phyloP scores from a whole-genome alignment of 208 protist species.

The Trypanosoma caninum region DNA sequence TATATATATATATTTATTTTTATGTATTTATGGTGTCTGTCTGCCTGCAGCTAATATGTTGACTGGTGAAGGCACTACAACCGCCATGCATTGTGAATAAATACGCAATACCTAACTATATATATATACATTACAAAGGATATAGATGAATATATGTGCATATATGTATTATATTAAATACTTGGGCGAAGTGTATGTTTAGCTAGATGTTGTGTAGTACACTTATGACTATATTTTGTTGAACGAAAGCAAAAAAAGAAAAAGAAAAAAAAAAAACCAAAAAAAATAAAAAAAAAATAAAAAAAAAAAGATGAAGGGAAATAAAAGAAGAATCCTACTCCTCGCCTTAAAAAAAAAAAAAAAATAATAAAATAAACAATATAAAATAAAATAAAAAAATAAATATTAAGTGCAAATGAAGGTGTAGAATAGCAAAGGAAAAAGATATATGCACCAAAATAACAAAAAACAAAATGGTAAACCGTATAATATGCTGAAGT shows the following conservation, averaged over 20 bases:
- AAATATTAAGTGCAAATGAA: no score
- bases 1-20: background rate
- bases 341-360: background rate
- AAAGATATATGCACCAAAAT: no score
- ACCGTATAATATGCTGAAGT: background rate
- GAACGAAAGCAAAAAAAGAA: background rate
- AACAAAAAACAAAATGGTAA: background rate
- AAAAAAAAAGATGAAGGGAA: background rate
- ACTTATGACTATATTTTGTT: background rate
- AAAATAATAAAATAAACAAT: background rate
- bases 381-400: background rate
- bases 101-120: no score
- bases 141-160: no score
- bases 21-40: background rate
- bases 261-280: slow-evolving; percentile 2
- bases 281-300: slow-evolving; percentile 20
- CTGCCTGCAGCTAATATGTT: no score
- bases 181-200: background rate
- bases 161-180: background rate
- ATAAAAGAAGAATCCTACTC: background rate
- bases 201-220: background rate
- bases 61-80: no score
- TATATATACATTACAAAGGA: no score
- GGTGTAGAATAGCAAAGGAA: no score
- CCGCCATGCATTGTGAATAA: background rate